These are phyloP conservation scores for Pseudohyphozyma bogoriensis DNA, from an alignment of 768 basidiomycete genomes.

Conservation along the genomic window DNA sequence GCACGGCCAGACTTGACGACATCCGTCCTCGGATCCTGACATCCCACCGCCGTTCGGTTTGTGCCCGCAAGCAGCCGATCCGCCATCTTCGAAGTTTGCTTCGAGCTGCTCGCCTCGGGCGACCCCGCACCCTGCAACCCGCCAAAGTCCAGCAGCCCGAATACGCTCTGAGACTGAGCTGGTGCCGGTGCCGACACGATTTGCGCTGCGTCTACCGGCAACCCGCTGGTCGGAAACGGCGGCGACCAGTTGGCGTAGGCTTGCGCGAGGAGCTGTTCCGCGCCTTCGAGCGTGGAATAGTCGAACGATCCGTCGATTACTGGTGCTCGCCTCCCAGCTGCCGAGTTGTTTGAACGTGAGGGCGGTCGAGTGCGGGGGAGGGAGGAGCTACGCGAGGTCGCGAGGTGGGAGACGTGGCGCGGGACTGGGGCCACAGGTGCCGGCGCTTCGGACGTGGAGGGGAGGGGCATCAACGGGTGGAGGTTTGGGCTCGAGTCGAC, in stretches of 20 bases:
- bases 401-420: constrained; percentile 1
- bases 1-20: not conserved
- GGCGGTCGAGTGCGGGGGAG: not conserved
- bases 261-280: constrained; percentile 1
- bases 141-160: constrained; percentile 2
- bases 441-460: not conserved
- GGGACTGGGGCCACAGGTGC: not conserved
- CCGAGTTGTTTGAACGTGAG: not conserved
- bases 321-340: not conserved
- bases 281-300: not conserved
- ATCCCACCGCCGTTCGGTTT: not conserved
- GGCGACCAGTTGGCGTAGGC: constrained; percentile 1
- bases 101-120: not conserved
- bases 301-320: not conserved
- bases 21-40: not conserved
- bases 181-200: not conserved
- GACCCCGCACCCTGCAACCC: no score
- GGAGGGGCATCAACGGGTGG: not conserved
- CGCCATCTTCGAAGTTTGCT: not conserved
- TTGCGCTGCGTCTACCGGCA: not conserved
- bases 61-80: not conserved
- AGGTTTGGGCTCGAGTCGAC: no score
- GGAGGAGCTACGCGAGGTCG: not conserved
- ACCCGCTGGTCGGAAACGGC: not conserved
- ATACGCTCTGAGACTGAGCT: not conserved